These are phyloP conservation scores for Catunica adiposa DNA, from an alignment of 2,329 filamentous ascomycete species.

Conservation along the genomic window DNA sequence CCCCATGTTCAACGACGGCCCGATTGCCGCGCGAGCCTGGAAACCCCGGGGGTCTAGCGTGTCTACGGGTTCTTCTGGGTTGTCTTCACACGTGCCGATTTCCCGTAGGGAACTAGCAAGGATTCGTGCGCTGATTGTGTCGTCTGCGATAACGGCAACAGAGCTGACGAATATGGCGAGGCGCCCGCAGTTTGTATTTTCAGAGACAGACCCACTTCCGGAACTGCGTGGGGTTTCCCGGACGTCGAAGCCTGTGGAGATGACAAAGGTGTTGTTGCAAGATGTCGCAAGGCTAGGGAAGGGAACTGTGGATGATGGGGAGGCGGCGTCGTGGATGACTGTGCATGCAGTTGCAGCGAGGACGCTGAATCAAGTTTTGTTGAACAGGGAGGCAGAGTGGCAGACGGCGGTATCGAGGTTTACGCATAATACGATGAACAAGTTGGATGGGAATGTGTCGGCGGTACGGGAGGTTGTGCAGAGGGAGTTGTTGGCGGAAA, in stretches of 20 bases:
- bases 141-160: conserved; percentile 76
- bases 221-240: background rate
- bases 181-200: conserved; percentile 25
- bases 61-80: background rate
- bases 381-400: conserved; percentile 36
- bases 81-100: conserved; percentile 13
- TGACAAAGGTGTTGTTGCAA: conserved; percentile 30
- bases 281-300: conserved; percentile 23
- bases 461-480: conserved; percentile 30
- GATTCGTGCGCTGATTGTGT: conserved; percentile 59
- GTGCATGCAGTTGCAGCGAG: conserved; percentile 36
- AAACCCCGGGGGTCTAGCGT: background rate
- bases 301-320: too few relatives aligned
- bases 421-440: conserved; percentile 36
- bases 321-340: too few relatives aligned
- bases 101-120: conserved; percentile 63
- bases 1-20: conserved; percentile 14
- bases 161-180: conserved; percentile 56
- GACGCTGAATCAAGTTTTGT: conserved; percentile 32
- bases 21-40: conserved; percentile 16
- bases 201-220: conserved; percentile 16
- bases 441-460: conserved; percentile 33
- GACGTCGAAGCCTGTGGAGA: background rate
- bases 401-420: conserved; percentile 44
- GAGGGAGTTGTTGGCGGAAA: conserved; percentile 40